Conservation (phyloP, 768 basidiomycete species). For the Lactarius psammicola region DNA sequence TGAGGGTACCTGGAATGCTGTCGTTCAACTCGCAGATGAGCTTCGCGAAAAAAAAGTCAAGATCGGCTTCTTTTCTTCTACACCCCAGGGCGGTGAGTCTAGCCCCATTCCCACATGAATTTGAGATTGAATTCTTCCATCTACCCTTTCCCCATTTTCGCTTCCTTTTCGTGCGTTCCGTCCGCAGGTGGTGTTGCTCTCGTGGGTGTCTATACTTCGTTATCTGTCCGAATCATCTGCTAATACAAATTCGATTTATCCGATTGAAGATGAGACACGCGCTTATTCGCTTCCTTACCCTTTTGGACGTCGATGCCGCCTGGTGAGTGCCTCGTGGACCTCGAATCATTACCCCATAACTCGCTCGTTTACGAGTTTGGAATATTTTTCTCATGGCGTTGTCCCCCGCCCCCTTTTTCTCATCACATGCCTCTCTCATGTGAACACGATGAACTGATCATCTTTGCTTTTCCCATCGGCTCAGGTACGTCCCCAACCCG, state of each 20-base stretch:
- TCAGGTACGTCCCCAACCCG: constrained; percentile 85
- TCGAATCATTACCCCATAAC: constrained; percentile 7
- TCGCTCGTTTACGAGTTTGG: constrained; percentile 16
- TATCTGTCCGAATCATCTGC: constrained; percentile 12
- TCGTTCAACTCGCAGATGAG: constrained; percentile 78
- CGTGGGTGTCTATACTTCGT: constrained; percentile 47
- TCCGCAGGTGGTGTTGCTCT: constrained; percentile 85
- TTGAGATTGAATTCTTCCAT: constrained; percentile 32
- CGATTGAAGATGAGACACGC: constrained; percentile 83
- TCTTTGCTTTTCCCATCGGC: constrained; percentile 21
- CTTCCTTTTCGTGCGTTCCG: constrained; percentile 27
- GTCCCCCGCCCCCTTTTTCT: not conserved
- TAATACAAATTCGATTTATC: constrained; percentile 15
- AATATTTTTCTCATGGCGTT: not conserved
- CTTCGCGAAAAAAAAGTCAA: constrained; percentile 83
- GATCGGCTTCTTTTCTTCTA: constrained; percentile 93
- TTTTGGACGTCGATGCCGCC: constrained; percentile 75
- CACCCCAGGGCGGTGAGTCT: constrained; percentile 82
- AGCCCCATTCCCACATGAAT: constrained; percentile 14
- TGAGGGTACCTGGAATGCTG: constrained; percentile 74
- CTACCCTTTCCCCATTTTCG: constrained; percentile 15
- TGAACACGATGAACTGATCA: constrained; percentile 6
- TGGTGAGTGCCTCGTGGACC: constrained; percentile 56
- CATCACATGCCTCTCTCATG: constrained; percentile 5
- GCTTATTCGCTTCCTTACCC: constrained; percentile 78